Conservation (phyloP, 768 basidiomycete species). For the Leccinum imitatum region DNA sequence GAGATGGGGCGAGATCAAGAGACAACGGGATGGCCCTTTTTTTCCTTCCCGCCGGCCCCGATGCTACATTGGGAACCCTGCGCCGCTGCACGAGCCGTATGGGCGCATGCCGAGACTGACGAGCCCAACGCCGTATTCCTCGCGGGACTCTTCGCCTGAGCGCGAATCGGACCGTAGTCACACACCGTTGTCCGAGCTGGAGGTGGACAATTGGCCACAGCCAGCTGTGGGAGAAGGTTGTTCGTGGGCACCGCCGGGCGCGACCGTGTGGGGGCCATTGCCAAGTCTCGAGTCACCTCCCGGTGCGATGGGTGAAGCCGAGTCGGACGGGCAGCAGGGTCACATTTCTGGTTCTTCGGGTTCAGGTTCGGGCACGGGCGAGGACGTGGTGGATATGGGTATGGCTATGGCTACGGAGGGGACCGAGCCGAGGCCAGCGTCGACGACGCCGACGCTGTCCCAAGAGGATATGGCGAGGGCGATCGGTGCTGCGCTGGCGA, state of each 20-base stretch:
- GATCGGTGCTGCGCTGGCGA: constrained; percentile 24
- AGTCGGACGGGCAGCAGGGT: not conserved
- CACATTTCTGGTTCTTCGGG: not conserved
- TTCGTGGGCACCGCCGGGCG: constrained; percentile 21
- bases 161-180: constrained; percentile 13
- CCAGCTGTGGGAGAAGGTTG: constrained; percentile 34
- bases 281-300: not conserved
- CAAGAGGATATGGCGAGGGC: constrained; percentile 23
- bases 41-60: constrained; percentile 3
- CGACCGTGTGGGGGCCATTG: not conserved
- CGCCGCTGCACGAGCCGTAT: constrained; percentile 21
- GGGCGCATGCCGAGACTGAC: constrained; percentile 16
- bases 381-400: not conserved
- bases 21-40: not conserved
- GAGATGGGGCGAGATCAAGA: not conserved
- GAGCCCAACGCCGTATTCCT: constrained; percentile 1
- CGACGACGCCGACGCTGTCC: constrained; percentile 18
- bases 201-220: constrained; percentile 28
- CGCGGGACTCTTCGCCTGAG: constrained; percentile 2
- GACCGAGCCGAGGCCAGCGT: not conserved
- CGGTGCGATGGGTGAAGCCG: not conserved
- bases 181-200: constrained; percentile 12
- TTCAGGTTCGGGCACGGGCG: not conserved
- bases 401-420: not conserved
- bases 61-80: constrained; percentile 21